Percentiles rank a stretch among this genome's conserved stretches.
These are phyloP conservation scores for Tylopilus sp. DNA, from an alignment of 768 basidiomycete genomes.

Conservation along the genomic window DNA sequence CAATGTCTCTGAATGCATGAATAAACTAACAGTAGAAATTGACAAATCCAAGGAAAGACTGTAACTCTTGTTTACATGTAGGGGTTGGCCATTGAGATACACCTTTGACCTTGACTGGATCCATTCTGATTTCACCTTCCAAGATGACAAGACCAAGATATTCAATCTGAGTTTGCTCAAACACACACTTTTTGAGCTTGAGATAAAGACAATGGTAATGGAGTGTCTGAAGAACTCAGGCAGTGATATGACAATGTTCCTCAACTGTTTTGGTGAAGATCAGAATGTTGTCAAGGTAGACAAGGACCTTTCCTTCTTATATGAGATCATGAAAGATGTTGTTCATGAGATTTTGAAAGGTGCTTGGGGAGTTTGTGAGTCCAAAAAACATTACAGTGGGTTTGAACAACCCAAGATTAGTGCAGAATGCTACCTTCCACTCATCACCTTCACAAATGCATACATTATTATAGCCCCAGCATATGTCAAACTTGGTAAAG, in stretches of 20 bases:
- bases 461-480: background rate
- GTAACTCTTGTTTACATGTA: accelerated
- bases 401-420: background rate
- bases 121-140: background rate
- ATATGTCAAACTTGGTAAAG: background rate
- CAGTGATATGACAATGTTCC: background rate
- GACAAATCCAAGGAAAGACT: background rate
- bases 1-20: background rate
- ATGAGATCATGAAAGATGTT: background rate
- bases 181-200: background rate
- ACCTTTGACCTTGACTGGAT: background rate
- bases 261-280: background rate
- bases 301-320: background rate
- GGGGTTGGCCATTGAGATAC: background rate
- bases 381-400: background rate
- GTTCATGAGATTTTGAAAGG: background rate
- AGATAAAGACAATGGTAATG: background rate
- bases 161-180: background rate
- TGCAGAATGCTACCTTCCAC: background rate
- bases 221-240: background rate
- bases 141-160: background rate
- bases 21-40: background rate
- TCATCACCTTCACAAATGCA: background rate
- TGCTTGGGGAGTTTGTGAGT: background rate
- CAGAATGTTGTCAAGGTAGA: background rate